Base-by-base conservation (phyloP, 371 early-diverging fungal genomes). In the Apophysomyces variabilis region DNA sequence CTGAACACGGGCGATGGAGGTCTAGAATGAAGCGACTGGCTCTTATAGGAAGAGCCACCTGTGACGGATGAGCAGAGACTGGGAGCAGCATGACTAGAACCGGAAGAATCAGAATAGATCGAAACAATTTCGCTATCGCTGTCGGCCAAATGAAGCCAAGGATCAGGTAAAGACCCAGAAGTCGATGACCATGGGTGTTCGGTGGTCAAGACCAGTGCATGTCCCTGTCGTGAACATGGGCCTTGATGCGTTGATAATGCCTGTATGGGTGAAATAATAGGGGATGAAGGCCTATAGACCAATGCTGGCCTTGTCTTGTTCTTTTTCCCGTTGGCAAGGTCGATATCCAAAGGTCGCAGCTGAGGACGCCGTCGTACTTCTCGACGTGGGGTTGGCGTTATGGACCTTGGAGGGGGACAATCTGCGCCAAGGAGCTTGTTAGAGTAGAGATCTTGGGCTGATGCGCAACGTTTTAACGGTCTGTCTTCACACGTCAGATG, bases 1-100 rank as follows among this genome's bases (percentile, higher is more conserved):
- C 74, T 76, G 45, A 71, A 73, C 13, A 70, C 79, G 21, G 76
- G 76, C 6, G 76, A 76, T 3, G 76, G 70, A 3, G 79, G 79
- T 59, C 76, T 60, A 1, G 79, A 78, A 32, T 68, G 74, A 14
- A 78, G 62, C 14, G 64, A 57, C 0, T 62, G 68, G 7, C 70
- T 70, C 26, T 64, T 63, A 39, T 65, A 60, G 11, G 71, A 69
- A 1, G 78, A 69, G 1, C 71, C 70, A 1, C 69, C 60, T 1
- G 73, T 69, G 7, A 67, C 67, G 41, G 73, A 68, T 4, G 78
- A 78, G 35, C 71, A 73, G 4, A 78, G 67, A 35, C 78, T 78
- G 7, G 78, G 75, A 1, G 78, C 78, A 26, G 62, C 73, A 26
- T 63, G 61, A 9, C 66, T 64, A 18, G 65, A 44, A 1, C 54